A percentile compares a stretch with the other conserved stretches of the same genome.
phyloP scores from a whole-genome alignment of 2,329 filamentous ascomycete species.

The Talaromyces atroroseus region DNA sequence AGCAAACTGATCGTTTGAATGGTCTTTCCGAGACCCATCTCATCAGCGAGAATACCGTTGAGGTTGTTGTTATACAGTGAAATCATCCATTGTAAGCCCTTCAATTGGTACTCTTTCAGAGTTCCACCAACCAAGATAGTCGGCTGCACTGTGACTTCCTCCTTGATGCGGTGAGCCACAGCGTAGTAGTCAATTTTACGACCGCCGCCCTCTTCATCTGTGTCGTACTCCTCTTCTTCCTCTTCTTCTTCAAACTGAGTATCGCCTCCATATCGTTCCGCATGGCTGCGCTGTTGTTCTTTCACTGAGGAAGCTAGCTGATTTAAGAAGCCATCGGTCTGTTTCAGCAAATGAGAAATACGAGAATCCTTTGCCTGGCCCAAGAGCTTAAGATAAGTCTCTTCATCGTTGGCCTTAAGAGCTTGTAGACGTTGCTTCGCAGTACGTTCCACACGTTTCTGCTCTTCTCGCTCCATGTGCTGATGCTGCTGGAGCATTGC shows the following conservation, averaged over 20 bases:
- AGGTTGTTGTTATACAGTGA: slow-evolving; percentile 99
- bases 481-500: slow-evolving; percentile 87
- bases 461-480: slow-evolving; percentile 97
- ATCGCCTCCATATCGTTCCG: slow-evolving; percentile 70
- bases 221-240: slow-evolving; percentile 55
- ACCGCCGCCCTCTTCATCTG: slow-evolving; percentile 52
- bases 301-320: slow-evolving; percentile 94
- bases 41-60: slow-evolving; percentile 95
- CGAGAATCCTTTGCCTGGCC: slow-evolving; percentile 98
- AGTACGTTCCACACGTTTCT: slow-evolving; percentile 94
- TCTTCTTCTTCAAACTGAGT: slow-evolving; percentile 51
- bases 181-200: slow-evolving; percentile 98
- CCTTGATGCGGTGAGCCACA: slow-evolving; percentile 91
- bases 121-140: slow-evolving; percentile 82
- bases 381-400: slow-evolving; percentile 94
- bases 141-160: slow-evolving; percentile 81
- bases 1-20: slow-evolving; percentile 98
- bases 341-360: slow-evolving; percentile 93
- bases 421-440: slow-evolving; percentile 99
- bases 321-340: slow-evolving; percentile 95
- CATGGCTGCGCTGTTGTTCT: slow-evolving; percentile 79
- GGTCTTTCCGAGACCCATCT: slow-evolving; percentile 99
- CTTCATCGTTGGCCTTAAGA: slow-evolving; percentile 97
- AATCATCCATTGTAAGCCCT: slow-evolving; percentile 99
- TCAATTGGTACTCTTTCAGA: slow-evolving; percentile 96